Conservation (phyloP, 805 yeast genomes). For the Kregervanrija fluxuum region DNA sequence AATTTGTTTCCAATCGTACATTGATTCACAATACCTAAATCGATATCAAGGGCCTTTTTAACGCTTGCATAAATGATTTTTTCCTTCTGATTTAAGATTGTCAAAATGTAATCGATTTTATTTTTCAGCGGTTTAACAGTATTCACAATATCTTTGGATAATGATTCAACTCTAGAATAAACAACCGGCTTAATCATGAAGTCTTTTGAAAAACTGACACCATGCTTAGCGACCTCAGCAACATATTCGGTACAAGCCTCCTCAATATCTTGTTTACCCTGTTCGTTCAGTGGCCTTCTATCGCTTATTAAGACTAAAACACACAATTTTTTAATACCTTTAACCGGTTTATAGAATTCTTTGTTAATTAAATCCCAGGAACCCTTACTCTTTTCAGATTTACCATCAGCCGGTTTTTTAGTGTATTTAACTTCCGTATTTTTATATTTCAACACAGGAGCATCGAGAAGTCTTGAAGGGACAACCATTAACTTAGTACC, state of each 20-base stretch:
- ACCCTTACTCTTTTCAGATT: constrained; percentile 16
- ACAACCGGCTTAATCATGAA: constrained; percentile 5
- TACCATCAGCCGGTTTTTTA: constrained; percentile 17
- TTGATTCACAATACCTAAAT: constrained; percentile 23
- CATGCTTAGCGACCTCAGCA: constrained; percentile 13
- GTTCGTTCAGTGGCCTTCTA: constrained; percentile 12
- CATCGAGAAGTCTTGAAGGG: constrained; percentile 23
- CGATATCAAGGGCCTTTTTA: constrained; percentile 22
- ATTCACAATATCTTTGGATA: constrained; percentile 8
- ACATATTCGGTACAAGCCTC: constrained; percentile 14
- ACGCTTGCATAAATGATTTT: constrained; percentile 20
- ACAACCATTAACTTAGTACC: constrained; percentile 19
- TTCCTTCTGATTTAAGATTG: constrained; percentile 18
- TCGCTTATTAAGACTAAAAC: constrained; percentile 13
- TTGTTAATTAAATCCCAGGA: constrained; percentile 18
- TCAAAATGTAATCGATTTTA: constrained; percentile 18
- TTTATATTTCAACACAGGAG: constrained; percentile 16
- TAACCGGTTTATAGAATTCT: constrained; percentile 14
- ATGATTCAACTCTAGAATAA: constrained; percentile 8
- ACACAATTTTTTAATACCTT: constrained; percentile 9
- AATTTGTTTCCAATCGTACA: constrained; percentile 24
- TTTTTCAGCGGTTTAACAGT: constrained; percentile 12
- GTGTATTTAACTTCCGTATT: constrained; percentile 12
- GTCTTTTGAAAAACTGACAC: constrained; percentile 12
- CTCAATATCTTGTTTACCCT: constrained; percentile 8